Evolutionary conservation across 345 rosid genomes (phyloP), one percentile per base, ranked within the genome.

Genomic region (Corchorus olitorius): DNA sequence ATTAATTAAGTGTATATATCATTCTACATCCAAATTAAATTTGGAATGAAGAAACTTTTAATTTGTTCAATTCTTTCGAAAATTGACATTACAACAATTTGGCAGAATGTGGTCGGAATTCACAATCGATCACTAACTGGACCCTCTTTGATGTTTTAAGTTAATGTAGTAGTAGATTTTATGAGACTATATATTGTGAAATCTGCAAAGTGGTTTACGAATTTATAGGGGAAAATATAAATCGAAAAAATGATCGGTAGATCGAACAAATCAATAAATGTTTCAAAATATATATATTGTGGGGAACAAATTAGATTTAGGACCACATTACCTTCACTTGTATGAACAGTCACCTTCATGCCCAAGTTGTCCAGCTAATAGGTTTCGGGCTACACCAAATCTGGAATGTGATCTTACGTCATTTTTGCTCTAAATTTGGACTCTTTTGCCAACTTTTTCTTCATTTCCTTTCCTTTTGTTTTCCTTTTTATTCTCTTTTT

Each of bases 311-410:
- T 14, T 61, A 61, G 41, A 12, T 1, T 16, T 60, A 74, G 85
- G 85, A 79, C 80, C 76, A 68, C 80, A 4, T 39, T 54, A 59
- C 58, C 27, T 74, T 58, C 20, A 33, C 14, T 20, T 39, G 39
- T 9, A 41, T 76, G 84, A 75, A 59, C 20, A 35, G 78, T 79
- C 85, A 45, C 73, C 41, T 73, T 67, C 80, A 66, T 35, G 72
- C 58, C 52, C 59, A 49, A 72, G 17, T 71, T 8, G 48, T 75
- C 35, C 77, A 78, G 74, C 81, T 65, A 75, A 66, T 67, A 43
- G 65, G 41, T 33, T 27, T 22, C 12, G 2, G 8, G 66, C 59
- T 4, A 53, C 34, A 7, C 65, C 74, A 43, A 41, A 27, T 43
- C 22, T 19, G 50, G 77, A 66, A 33, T 76, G 48, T 76, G 37